Conservation (phyloP, 208 protist species). For the Crithidia brevicula region DNA sequence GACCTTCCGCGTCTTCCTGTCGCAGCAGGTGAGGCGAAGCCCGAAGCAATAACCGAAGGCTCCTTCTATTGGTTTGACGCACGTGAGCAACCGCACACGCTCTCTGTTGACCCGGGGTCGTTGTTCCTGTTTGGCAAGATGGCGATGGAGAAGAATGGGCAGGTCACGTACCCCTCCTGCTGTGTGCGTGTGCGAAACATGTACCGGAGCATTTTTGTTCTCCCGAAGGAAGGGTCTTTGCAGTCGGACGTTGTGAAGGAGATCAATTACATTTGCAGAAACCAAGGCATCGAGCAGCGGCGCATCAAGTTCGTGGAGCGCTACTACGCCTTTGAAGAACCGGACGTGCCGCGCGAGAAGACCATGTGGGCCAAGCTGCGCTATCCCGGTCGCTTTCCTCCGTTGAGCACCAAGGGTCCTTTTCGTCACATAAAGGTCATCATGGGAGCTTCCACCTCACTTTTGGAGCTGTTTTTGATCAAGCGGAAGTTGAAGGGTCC, state of each 20-base stretch:
- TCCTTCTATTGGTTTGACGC: conserved; percentile 92
- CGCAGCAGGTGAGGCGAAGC: conserved; percentile 5
- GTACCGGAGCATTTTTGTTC: conserved; percentile 75
- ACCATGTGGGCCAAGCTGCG: conserved; percentile 90
- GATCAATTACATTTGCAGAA: conserved; percentile 77
- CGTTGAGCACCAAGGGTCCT: conserved; percentile 40
- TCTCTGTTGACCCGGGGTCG: conserved; percentile 76
- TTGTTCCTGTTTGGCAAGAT: conserved; percentile 93
- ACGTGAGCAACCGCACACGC: conserved; percentile 75
- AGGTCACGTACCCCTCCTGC: conserved; percentile 59
- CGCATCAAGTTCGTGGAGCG: conserved; percentile 90
- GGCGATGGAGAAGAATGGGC: conserved; percentile 34
- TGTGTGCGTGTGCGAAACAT: conserved; percentile 89
- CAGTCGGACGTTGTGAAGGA: conserved; percentile 83
- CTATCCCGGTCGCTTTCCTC: conserved; percentile 80
- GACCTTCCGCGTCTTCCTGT: background rate
- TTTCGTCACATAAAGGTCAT: conserved; percentile 77
- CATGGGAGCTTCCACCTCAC: conserved; percentile 83
- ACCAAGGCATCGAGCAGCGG: conserved; percentile 72
- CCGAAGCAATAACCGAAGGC: conserved; percentile 26
- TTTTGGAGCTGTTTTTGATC: conserved; percentile 95
- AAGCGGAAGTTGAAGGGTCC: conserved; percentile 95
- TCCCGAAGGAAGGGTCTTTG: conserved; percentile 59
- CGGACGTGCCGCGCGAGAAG: conserved; percentile 76
- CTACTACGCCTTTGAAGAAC: conserved; percentile 94